phyloP scores from a whole-genome alignment of 129 eudicot species.

The Flaveria bidentis region DNA sequence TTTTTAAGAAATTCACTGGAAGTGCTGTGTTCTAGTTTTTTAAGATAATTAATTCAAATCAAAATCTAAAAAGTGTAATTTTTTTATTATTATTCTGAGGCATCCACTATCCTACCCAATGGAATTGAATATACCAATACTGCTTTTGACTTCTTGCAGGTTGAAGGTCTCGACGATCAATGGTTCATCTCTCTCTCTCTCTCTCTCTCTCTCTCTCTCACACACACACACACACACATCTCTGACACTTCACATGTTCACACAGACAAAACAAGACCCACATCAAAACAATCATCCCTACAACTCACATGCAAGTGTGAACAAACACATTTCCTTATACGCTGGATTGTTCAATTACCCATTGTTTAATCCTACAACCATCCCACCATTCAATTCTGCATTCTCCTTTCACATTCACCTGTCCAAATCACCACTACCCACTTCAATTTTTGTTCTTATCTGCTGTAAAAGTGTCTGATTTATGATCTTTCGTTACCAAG shows the following conservation, averaged over 20 bases:
- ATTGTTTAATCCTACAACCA: background rate
- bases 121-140: background rate
- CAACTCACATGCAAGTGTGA: constrained; percentile 63
- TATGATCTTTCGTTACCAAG: background rate
- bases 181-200: constrained; percentile 10
- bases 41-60: no score
- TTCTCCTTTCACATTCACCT: constrained; percentile 9
- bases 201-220: background rate
- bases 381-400: no score
- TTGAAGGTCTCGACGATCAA: constrained; percentile 18
- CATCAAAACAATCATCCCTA: constrained; percentile 55
- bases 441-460: constrained; percentile 18
- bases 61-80: no score
- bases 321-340: constrained; percentile 34
- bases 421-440: constrained; percentile 7
- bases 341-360: constrained; percentile 6
- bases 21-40: no score
- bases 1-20: no score
- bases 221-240: background rate
- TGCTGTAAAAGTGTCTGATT: constrained; percentile 5
- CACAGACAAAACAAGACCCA: constrained; percentile 65
- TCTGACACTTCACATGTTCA: constrained; percentile 65
- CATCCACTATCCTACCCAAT: background rate
- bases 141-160: constrained; percentile 29
- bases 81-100: background rate